Percentiles rank a stretch among this genome's conserved stretches.
These are phyloP conservation scores for Alternaria alternata DNA, from an alignment of 2,329 filamentous ascomycete genomes.

Conservation along the genomic window DNA sequence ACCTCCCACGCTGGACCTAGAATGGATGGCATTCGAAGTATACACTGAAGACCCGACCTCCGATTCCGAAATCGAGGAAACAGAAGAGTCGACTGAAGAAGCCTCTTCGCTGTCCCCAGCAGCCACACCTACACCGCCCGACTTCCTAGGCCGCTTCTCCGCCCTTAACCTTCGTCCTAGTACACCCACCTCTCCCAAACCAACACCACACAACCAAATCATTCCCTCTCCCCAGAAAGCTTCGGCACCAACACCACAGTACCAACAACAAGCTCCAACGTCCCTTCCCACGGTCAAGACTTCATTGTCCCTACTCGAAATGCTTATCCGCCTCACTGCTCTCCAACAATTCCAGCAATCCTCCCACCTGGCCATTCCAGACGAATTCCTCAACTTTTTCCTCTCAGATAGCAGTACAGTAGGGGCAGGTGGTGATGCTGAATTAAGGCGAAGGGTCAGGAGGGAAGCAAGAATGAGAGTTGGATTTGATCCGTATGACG, in stretches of 20 bases:
- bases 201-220: conserved; percentile 35
- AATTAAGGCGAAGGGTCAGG: conserved; percentile 67
- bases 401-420: conserved; percentile 73
- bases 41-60: conserved; percentile 71
- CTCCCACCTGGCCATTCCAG: conserved; percentile 87
- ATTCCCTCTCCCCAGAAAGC: conserved; percentile 38
- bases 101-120: conserved; percentile 25
- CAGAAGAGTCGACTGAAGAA: conserved; percentile 30
- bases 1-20: conserved; percentile 79
- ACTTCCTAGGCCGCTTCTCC: conserved; percentile 57
- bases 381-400: conserved; percentile 90
- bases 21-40: conserved; percentile 92
- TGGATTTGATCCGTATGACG: conserved; percentile 76
- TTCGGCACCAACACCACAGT: conserved; percentile 18
- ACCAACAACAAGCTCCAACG: conserved; percentile 18
- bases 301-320: conserved; percentile 83
- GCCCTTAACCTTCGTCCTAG: conserved; percentile 54
- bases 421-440: conserved; percentile 68
- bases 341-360: conserved; percentile 92
- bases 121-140: conserved; percentile 38
- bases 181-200: conserved; percentile 30
- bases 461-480: conserved; percentile 68
- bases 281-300: conserved; percentile 65
- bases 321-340: conserved; percentile 83
- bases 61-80: conserved; percentile 60